Evolutionary conservation across 306 rosid genomes (phyloP), one percentile per base, ranked within the genome.

Genomic region (Abrus pulchellus): DNA sequence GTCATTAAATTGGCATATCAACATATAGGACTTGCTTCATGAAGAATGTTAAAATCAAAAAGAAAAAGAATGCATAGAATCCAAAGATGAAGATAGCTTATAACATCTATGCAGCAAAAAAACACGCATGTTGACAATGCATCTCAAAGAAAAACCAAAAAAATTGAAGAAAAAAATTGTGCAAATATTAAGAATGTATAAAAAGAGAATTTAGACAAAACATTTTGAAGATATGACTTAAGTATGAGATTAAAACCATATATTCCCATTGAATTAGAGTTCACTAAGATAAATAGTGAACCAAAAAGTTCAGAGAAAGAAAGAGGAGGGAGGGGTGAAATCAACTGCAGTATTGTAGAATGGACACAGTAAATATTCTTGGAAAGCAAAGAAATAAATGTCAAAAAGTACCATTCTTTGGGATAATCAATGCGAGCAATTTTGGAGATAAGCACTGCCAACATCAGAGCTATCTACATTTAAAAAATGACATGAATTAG

Each of bases 341-440:
- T 38, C 34, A 62, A 72, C n/a, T 44, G 79, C 68, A 76, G 48
- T 14, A 76, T 57, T 43, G 55, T 61, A 72, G 49, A 20, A 20
- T 20, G 20, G 20, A 60, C 75, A n/a, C 38, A 4, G 33, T 47
- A 69, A 52, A 48, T 41, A 40, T 5, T 49, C 47, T 71, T 20
- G 40, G 65, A 74, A 5, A 73, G 41, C 27, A 61, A 68, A 80
- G 47, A 65, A 74, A 75, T 29, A 72, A 79, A 80, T n/a, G 55
- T 12, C 2, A 13, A 78, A 75, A 41, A 61, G 68, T 92, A 94
- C 99, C 99, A 94, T 79, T 94, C 97, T 86, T 86, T 90, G 60
- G 99, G 99, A 83, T 94, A 93, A 88, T 94, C 99, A 79, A 93
- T 82, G 50, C 99, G 93, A 79, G 97, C 97, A 76, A 94, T 91